Conservation (phyloP, 73 alveolate genomes). For the Stentor roeselii region DNA sequence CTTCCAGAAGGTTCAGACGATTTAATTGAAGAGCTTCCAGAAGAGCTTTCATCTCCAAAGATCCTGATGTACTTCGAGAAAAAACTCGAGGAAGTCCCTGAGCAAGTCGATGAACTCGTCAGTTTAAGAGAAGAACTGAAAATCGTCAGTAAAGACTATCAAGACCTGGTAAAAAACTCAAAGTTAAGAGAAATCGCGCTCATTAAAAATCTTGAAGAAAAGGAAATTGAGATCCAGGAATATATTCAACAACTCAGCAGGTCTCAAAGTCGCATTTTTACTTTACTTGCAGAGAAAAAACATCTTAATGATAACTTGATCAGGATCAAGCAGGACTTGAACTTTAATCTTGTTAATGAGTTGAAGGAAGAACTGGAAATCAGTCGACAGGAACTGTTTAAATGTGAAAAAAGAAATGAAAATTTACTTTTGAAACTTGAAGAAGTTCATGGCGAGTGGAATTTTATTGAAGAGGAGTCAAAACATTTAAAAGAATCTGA, state of each 20-base stretch:
- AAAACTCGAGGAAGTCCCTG: not conserved
- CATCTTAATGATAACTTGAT: not conserved
- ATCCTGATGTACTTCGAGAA: constrained; percentile 3
- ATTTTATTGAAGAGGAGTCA: not conserved
- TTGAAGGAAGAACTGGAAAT: not conserved
- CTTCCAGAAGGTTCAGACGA: not conserved
- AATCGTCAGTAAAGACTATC: not conserved
- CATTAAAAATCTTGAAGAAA: not conserved
- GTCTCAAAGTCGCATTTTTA: not conserved
- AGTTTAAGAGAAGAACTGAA: not conserved
- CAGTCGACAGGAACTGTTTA: not conserved
- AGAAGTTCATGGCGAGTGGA: not conserved
- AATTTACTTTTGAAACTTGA: not conserved
- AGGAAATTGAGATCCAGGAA: not conserved
- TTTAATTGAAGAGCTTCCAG: not conserved
- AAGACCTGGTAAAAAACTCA: not conserved
- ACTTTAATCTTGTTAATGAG: not conserved
- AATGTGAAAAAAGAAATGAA: not conserved
- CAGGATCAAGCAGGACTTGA: not conserved
- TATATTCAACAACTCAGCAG: not conserved
- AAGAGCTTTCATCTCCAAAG: not conserved
- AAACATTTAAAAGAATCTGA: not conserved
- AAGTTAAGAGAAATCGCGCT: not conserved
- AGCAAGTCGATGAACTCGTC: not conserved
- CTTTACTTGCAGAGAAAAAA: not conserved